Percentiles rank a stretch among this genome's conserved stretches.
These are phyloP conservation scores for Aspergillus tanneri DNA, from an alignment of 2,329 filamentous ascomycete species.

Conservation along the genomic window DNA sequence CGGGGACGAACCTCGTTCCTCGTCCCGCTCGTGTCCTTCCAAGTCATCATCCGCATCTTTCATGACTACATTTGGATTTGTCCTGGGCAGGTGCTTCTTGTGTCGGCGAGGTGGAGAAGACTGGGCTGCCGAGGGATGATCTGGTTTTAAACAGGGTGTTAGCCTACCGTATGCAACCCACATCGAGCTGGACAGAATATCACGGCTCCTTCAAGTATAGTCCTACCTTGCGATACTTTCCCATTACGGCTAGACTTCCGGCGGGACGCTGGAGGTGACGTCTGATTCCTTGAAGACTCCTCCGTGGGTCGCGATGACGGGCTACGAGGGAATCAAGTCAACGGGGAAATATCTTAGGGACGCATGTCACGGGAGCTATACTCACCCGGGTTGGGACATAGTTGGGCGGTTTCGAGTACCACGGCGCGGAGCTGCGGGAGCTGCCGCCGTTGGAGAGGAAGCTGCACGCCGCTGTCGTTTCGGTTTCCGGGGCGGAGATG, in stretches of 20 bases:
- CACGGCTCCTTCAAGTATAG: background rate
- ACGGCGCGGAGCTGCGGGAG: conserved; percentile 46
- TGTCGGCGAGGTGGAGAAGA: conserved; percentile 42
- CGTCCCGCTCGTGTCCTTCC: conserved; percentile 38
- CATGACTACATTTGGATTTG: conserved; percentile 68
- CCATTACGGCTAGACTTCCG: conserved; percentile 72
- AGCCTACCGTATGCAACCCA: conserved; percentile 1
- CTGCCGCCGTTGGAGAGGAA: conserved; percentile 37
- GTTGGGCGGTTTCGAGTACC: conserved; percentile 34
- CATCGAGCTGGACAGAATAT: background rate
- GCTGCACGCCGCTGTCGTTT: conserved; percentile 70
- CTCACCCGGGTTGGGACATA: conserved; percentile 46
- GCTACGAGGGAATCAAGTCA: conserved; percentile 41
- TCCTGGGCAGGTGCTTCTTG: conserved; percentile 56
- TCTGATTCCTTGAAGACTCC: conserved; percentile 56
- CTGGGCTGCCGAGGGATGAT: conserved; percentile 36
- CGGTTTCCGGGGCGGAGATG: conserved; percentile 55
- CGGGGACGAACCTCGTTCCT: conserved; percentile 58
- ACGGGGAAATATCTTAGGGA: conserved; percentile 4
- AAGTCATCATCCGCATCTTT: conserved; percentile 63
- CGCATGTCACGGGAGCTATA: conserved; percentile 16
- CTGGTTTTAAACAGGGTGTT: conserved; percentile 22
- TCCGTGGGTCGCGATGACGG: conserved; percentile 65
- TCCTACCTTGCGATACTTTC: conserved; percentile 58
- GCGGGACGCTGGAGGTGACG: conserved; percentile 63